Evolutionary conservation across 164 flowering plant species (phyloP), one percentile per base, ranked within the genome.

Genomic region (Stephania cephalantha): DNA sequence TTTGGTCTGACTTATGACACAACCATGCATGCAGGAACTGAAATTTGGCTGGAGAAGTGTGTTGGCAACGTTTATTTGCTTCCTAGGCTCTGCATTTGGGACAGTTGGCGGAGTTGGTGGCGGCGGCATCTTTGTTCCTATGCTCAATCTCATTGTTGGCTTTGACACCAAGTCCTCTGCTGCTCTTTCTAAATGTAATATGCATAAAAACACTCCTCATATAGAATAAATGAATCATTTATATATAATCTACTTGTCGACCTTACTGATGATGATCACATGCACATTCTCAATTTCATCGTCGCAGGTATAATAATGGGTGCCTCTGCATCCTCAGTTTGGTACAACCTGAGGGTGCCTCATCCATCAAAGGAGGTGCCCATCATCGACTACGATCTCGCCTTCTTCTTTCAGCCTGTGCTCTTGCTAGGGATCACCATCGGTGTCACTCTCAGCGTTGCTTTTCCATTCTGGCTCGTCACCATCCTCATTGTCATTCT

Each of bases 51-150:
- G 97, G 99, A 86, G 88, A 72, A 52, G 85, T 4, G 85, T 82
- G 6, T 67, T 87, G 86, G 97, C 94, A 25, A 91, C 97, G 6
- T 50, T 95, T 29, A 90, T 93, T n/a, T 97, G 97, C 22, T 95
- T 95, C 77, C 75, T 89, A 72, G 99, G 99, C 6, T 95, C 99
- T 2, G 95, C 90, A 1, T 91, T 88, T 77, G 99, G 99, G 46
- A 95, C 99, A 6, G 99, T 95, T 20, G 99, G 98, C 6, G 99
- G 99, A 0, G 96, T 95, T 72, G 97, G 99, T 0, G 99, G 99
- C 0, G 97, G 99, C 11, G 99, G 99, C 79, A 95, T 95, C 46
- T 95, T 95, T 70, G 99, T 95, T 50, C 99, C 99, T 0, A 90
- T 92, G 99, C 88, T 95, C 71, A 93, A 93, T 75, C 75, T 95